Percentiles rank a stretch among this genome's conserved stretches.
These are phyloP conservation scores for Lecanicillium sp. DNA, from an alignment of 2,329 filamentous ascomycete genomes.

Conservation along the genomic window DNA sequence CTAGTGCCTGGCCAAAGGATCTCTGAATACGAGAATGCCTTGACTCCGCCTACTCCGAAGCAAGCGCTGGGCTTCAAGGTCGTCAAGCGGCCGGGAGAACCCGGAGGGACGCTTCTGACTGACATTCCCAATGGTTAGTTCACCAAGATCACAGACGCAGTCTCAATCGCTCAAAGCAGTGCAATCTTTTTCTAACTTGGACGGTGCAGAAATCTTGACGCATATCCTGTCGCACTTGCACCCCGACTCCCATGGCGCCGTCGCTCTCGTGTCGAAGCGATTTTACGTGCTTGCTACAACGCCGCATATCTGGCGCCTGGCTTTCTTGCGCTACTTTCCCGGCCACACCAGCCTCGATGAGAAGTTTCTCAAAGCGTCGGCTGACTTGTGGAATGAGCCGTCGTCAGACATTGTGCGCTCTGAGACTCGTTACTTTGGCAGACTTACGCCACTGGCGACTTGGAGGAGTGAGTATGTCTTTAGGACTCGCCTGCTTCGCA, in stretches of 20 bases:
- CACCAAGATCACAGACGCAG: neutral
- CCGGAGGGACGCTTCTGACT: slow-evolving; percentile 34
- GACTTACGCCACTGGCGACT: slow-evolving; percentile 75
- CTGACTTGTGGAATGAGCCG: slow-evolving; percentile 34
- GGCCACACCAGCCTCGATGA: slow-evolving; percentile 44
- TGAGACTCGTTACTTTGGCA: slow-evolving; percentile 71
- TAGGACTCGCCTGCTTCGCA: slow-evolving; percentile 74
- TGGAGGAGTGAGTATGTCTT: slow-evolving; percentile 96
- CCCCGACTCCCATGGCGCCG: slow-evolving; percentile 71
- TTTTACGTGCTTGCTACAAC: slow-evolving; percentile 84
- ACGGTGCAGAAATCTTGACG: slow-evolving; percentile 70
- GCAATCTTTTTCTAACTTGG: slow-evolving; percentile 11
- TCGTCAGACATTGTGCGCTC: slow-evolving; percentile 51
- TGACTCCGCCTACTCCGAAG: slow-evolving; percentile 36
- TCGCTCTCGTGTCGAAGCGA: slow-evolving; percentile 78
- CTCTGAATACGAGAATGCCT: slow-evolving; percentile 52
- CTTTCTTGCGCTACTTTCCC: slow-evolving; percentile 85
- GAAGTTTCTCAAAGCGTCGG: slow-evolving; percentile 25
- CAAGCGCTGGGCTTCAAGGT: slow-evolving; percentile 48
- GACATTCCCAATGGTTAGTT: slow-evolving; percentile 75
- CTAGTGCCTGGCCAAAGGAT: slow-evolving; percentile 43
- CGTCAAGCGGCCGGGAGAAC: slow-evolving; percentile 35
- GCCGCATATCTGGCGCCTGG: slow-evolving; percentile 87
- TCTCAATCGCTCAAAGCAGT: too few relatives aligned
- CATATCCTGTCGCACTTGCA: slow-evolving; percentile 87